phyloP scores from a whole-genome alignment of 2,329 filamentous ascomycete genomes.

The Blastomyces parvus region DNA sequence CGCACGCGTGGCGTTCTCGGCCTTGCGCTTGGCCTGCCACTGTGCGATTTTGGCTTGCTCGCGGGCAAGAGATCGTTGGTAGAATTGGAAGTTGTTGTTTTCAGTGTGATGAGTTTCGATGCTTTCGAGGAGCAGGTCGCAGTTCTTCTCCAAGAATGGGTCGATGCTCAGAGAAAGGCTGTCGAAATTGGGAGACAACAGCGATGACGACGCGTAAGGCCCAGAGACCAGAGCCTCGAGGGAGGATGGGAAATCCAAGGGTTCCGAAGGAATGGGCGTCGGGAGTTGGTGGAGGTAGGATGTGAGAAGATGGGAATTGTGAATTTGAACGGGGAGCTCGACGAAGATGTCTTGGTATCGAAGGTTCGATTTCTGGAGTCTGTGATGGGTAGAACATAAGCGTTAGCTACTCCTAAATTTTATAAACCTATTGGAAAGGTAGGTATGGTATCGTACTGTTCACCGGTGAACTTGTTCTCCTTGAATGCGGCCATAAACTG shows the following conservation, averaged over 20 bases:
- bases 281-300: conserved; percentile 91
- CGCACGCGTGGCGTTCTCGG: conserved; percentile 77
- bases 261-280: conserved; percentile 51
- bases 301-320: conserved; percentile 96
- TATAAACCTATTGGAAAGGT: background rate
- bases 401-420: background rate
- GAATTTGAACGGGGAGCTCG: conserved; percentile 79
- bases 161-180: conserved; percentile 88
- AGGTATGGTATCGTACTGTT: conserved; percentile 56
- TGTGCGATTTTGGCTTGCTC: conserved; percentile 95
- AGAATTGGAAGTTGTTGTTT: conserved; percentile 98
- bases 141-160: conserved; percentile 96
- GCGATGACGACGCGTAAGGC: conserved; percentile 47
- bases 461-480: conserved; percentile 95
- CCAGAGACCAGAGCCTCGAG: conserved; percentile 66
- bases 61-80: conserved; percentile 83
- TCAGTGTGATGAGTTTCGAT: conserved; percentile 98
- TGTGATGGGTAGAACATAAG: conserved; percentile 30
- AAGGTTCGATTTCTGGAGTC: conserved; percentile 87
- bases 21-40: conserved; percentile 95
- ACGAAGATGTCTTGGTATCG: conserved; percentile 88
- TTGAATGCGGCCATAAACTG: conserved; percentile 86
- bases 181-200: conserved; percentile 81
- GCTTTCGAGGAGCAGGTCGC: conserved; percentile 88
- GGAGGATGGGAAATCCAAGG: conserved; percentile 67